A percentile compares a stretch with the other conserved stretches of the same genome.
phyloP scores from a whole-genome alignment of 345 rosid species.

The Eucalyptus grandis region DNA sequence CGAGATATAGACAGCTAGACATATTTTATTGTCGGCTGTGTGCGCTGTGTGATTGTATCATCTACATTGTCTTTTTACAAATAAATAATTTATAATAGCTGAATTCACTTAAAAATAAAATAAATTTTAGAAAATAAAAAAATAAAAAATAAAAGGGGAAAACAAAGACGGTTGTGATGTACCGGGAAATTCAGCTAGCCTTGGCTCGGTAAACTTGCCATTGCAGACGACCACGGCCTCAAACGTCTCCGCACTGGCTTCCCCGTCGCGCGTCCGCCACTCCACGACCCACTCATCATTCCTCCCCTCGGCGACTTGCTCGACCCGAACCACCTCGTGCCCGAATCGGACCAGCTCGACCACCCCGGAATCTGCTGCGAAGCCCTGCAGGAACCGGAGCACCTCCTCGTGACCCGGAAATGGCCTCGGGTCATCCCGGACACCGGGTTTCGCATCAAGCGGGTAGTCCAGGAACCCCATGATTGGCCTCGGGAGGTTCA shows the following conservation, averaged over 20 bases:
- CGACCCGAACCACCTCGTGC: neutral
- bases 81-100: neutral
- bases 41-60: neutral
- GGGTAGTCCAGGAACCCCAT: conserved; percentile 17
- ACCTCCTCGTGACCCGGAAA: conserved; percentile 7
- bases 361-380: conserved; percentile 1
- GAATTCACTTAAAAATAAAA: neutral
- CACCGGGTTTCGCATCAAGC: neutral
- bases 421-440: neutral
- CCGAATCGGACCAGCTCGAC: neutral
- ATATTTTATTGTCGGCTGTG: neutral
- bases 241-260: neutral
- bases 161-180: neutral
- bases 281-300: neutral
- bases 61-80: neutral
- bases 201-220: conserved; percentile 1
- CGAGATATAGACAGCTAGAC: neutral
- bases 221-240: conserved; percentile 9
- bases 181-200: conserved; percentile 3
- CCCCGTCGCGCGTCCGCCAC: neutral
- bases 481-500: conserved; percentile 4
- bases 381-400: neutral
- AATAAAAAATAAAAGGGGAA: too few relatives aligned
- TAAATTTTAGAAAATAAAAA: neutral
- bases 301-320: neutral